phyloP scores from a whole-genome alignment of 805 yeast species.

The Maudiozyma saulgeensis region DNA sequence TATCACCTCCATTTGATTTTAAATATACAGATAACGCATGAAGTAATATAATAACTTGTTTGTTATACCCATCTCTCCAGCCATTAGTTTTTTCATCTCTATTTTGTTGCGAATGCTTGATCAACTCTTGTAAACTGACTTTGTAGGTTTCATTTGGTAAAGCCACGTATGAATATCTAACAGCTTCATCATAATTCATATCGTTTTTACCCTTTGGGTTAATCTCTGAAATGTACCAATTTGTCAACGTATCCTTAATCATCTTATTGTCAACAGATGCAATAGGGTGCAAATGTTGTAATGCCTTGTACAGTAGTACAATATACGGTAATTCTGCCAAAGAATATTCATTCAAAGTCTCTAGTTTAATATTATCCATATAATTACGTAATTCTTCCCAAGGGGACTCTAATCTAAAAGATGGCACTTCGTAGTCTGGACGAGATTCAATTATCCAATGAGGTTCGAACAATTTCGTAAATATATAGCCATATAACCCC shows the following conservation, averaged over 20 bases:
- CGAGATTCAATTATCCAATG: constrained; percentile 68
- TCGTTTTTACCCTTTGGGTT: constrained; percentile 30
- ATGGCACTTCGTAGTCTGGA: constrained; percentile 42
- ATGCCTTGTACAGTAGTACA: constrained; percentile 3
- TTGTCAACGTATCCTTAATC: not conserved
- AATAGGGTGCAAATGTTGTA: not conserved
- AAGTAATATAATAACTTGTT: constrained; percentile 4
- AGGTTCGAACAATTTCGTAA: constrained; percentile 45
- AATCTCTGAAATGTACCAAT: constrained; percentile 10
- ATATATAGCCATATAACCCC: constrained; percentile 61
- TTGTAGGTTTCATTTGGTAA: constrained; percentile 3
- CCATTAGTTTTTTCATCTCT: not conserved
- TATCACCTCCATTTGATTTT: not conserved
- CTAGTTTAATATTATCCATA: constrained; percentile 43
- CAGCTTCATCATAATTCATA: constrained; percentile 44
- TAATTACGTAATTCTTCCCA: constrained; percentile 59
- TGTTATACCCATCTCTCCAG: constrained; percentile 11
- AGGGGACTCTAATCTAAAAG: constrained; percentile 56
- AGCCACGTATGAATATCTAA: constrained; percentile 36
- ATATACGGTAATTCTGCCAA: constrained; percentile 59
- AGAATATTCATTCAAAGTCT: constrained; percentile 30
- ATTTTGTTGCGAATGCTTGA: constrained; percentile 12
- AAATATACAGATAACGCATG: constrained; percentile 3
- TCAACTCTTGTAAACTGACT: constrained; percentile 9
- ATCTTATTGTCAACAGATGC: not conserved